phyloP scores from a whole-genome alignment of 208 protist genomes.

The Phytomonas francai region DNA sequence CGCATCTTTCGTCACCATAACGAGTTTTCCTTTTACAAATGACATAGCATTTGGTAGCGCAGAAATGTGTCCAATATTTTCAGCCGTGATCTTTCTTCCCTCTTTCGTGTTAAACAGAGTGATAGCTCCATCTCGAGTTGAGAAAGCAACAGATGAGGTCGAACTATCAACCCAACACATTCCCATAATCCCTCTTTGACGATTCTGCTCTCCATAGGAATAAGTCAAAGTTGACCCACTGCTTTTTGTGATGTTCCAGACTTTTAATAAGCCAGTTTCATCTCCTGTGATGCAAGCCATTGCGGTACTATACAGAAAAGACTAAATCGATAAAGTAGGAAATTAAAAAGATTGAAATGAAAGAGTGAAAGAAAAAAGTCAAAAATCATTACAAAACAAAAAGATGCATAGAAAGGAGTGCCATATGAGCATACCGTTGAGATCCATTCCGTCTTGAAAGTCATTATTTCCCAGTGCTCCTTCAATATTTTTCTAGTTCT shows the following conservation, averaged over 20 bases:
- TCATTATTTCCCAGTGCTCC: not conserved
- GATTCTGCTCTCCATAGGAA: conserved; percentile 59
- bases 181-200: conserved; percentile 46
- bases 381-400: not conserved
- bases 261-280: conserved; percentile 74
- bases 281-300: conserved; percentile 82
- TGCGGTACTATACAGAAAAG: not conserved
- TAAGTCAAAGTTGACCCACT: conserved; percentile 55
- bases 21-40: conserved; percentile 49
- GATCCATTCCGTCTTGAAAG: not conserved
- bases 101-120: conserved; percentile 38
- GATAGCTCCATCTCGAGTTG: conserved; percentile 50
- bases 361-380: not conserved
- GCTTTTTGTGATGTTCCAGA: conserved; percentile 76
- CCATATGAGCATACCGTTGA: not conserved
- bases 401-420: not conserved
- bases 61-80: conserved; percentile 28
- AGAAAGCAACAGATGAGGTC: conserved; percentile 49
- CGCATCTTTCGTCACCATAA: conserved; percentile 39
- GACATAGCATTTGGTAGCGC: conserved; percentile 49
- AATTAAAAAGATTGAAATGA: conserved; percentile 9
- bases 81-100: conserved; percentile 19
- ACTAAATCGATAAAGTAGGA: not conserved
- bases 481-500: conserved; percentile 11
- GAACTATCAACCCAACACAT: conserved; percentile 70